phyloP scores from a whole-genome alignment of 129 eudicot genomes.

The Centrapalus pauciflorus region DNA sequence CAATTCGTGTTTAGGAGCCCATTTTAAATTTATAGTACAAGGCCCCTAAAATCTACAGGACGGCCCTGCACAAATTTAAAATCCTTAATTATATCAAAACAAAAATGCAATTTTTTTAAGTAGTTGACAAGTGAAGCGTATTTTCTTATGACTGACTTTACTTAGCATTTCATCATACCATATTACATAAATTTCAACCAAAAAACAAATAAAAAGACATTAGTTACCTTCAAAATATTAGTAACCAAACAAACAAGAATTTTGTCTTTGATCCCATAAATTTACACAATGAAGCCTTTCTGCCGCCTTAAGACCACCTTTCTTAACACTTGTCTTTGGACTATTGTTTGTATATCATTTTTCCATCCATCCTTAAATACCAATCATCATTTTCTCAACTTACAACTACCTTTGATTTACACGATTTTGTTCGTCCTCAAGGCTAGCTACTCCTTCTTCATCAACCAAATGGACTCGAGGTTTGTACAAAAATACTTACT shows the following conservation, averaged over 20 bases:
- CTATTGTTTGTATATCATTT: conserved; percentile 29
- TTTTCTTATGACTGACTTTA: conserved; percentile 3
- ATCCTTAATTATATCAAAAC: background rate
- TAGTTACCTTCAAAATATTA: conserved; percentile 14
- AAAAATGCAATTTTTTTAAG: background rate
- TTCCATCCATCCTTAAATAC: conserved; percentile 26
- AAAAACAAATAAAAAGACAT: background rate
- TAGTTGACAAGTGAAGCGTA: background rate
- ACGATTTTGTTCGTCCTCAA: background rate
- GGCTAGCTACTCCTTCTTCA: background rate
- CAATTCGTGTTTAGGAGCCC: no score
- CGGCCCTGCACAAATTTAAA: conserved; percentile 1
- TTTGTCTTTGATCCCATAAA: conserved; percentile 30
- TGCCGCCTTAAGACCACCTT: conserved; percentile 40
- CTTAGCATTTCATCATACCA: background rate
- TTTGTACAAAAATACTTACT: background rate
- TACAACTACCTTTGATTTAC: background rate
- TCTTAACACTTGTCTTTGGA: conserved; percentile 31
- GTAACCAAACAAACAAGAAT: conserved; percentile 28
- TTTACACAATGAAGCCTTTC: conserved; percentile 24
- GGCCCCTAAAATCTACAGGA: no score
- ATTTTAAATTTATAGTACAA: no score
- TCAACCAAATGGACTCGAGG: background rate
- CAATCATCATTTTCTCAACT: conserved; percentile 4
- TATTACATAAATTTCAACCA: background rate